Percentiles rank a stretch among this genome's conserved stretches.
Conservation (phyloP, 495 filamentous ascomycete genomes). For the Penicillium dipodomyicola region DNA sequence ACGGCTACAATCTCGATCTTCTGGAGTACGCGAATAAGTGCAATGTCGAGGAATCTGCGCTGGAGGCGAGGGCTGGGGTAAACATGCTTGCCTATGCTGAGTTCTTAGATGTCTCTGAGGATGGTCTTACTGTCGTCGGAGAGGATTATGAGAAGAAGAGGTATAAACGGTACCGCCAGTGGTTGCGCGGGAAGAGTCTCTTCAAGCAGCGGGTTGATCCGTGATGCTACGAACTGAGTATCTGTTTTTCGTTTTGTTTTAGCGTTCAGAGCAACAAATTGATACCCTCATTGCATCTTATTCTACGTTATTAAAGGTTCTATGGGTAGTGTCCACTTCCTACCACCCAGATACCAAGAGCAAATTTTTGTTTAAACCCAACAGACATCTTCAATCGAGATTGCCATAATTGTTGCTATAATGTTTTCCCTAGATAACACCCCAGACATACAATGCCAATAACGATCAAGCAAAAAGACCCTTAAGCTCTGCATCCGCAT, state of each 20-base stretch:
- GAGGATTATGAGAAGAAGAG: constrained; percentile 86
- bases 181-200: constrained; percentile 86
- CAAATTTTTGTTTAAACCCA: too few relatives aligned
- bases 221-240: constrained; percentile 20
- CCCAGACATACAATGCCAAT: not conserved
- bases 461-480: constrained; percentile 25
- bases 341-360: not conserved
- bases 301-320: not conserved
- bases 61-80: constrained; percentile 53
- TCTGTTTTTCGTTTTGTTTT: constrained; percentile 2
- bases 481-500: constrained; percentile 36
- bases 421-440: not conserved
- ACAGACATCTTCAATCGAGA: not conserved
- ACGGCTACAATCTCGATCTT: constrained; percentile 60
- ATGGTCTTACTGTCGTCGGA: constrained; percentile 80
- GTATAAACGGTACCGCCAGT: constrained; percentile 93
- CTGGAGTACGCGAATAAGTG: constrained; percentile 66
- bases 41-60: constrained; percentile 35
- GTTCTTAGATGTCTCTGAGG: constrained; percentile 70
- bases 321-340: not conserved
- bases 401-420: not conserved
- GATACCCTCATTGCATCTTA: constrained; percentile 18
- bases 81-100: constrained; percentile 73
- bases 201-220: constrained; percentile 85
- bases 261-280: constrained; percentile 17